These are phyloP conservation scores for Pseudocercospora crystallina DNA, from an alignment of 2,329 filamentous ascomycete species.

Conservation along the genomic window DNA sequence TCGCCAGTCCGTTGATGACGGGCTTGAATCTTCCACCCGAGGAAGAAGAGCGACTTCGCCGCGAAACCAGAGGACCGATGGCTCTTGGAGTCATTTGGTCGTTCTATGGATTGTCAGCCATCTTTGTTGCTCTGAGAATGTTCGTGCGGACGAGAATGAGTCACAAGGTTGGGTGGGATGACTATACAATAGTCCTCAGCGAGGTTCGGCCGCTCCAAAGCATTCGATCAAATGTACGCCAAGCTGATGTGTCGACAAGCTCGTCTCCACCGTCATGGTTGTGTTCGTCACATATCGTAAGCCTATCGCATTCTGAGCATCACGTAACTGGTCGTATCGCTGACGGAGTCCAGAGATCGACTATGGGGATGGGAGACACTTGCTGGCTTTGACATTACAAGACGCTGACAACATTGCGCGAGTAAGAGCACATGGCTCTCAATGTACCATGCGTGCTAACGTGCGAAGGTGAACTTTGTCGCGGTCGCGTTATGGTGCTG, in stretches of 20 bases:
- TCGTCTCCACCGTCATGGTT: constrained; percentile 1
- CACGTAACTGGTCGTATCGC: not conserved
- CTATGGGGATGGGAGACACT: constrained; percentile 9
- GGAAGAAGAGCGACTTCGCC: constrained; percentile 4
- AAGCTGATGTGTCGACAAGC: not conserved
- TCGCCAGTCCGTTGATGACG: constrained; percentile 4
- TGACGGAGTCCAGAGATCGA: constrained; percentile 3
- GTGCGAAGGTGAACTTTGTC: constrained; percentile 5
- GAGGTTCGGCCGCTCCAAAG: constrained; percentile 2
- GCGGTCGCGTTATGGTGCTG: constrained; percentile 6
- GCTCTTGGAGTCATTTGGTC: constrained; percentile 8
- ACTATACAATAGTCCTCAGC: constrained; percentile 11
- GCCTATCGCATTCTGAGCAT: not conserved
- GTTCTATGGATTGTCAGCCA: constrained; percentile 12
- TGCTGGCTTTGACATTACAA: constrained; percentile 3
- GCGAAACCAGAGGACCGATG: constrained; percentile 6
- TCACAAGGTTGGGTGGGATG: constrained; percentile 5
- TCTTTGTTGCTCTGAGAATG: constrained; percentile 7
- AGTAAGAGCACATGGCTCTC: not conserved
- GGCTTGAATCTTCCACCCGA: constrained; percentile 4
- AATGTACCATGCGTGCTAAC: not conserved
- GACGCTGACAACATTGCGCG: constrained; percentile 4
- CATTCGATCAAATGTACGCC: not conserved
- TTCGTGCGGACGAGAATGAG: constrained; percentile 3
- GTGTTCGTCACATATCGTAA: not conserved